phyloP scores from a whole-genome alignment of 2,329 filamentous ascomycete genomes.

The Bipolaris victoriae region DNA sequence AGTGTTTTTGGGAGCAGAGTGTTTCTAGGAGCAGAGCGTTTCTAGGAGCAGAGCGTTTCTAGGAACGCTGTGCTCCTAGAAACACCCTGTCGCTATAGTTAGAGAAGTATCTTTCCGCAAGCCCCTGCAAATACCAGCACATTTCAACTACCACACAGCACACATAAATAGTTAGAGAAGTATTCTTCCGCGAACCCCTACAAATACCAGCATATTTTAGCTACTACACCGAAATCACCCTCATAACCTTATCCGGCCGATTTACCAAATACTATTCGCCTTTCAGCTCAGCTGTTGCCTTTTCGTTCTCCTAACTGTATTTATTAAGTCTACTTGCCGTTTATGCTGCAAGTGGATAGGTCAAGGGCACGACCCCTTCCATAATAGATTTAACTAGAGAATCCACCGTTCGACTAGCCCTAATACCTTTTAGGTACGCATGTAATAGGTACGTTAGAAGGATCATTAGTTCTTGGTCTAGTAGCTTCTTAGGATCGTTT shows the following conservation, averaged over 20 bases:
- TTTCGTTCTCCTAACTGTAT: constrained; percentile 10
- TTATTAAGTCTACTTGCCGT: constrained; percentile 1
- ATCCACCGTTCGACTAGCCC: background rate
- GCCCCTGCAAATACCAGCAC: no score
- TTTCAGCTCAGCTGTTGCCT: background rate
- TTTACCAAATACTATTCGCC: constrained; percentile 3
- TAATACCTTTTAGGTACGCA: background rate
- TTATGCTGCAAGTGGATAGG: background rate
- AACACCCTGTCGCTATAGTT: constrained; percentile 2
- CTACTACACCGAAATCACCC: background rate
- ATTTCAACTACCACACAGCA: no score
- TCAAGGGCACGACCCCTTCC: background rate
- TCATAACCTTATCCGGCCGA: background rate
- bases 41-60: background rate
- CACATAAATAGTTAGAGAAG: no score
- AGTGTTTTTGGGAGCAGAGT: background rate
- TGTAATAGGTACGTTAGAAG: constrained; percentile 8
- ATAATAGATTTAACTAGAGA: constrained; percentile 5
- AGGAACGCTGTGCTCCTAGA: background rate
- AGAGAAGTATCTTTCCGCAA: background rate
- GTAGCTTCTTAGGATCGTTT: constrained; percentile 4
- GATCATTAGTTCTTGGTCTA: background rate
- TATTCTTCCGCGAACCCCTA: background rate
- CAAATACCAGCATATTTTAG: background rate
- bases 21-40: background rate